Evolutionary conservation across 257 asterid species (phyloP).

Genomic region (Coffea canephora): DNA sequence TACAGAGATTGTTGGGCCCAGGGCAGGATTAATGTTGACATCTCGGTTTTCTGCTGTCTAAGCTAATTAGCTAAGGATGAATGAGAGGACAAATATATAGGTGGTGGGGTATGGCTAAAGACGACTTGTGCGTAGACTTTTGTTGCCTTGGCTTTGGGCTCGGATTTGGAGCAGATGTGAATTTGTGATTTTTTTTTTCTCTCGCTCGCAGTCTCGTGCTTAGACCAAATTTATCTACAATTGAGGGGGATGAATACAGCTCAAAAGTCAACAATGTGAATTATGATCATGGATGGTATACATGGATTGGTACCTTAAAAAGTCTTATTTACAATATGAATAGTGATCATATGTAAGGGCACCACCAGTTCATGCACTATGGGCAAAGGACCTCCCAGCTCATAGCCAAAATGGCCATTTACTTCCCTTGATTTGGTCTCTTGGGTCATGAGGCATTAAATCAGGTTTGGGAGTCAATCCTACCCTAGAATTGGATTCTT

Average conservation of each 20-base stretch:
- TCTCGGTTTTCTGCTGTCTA: neutral
- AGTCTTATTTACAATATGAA: no score
- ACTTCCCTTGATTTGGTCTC: neutral
- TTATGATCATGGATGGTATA: no score
- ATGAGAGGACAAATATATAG: neutral
- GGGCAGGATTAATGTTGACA: neutral
- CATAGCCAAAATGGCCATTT: neutral
- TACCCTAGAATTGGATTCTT: no score
- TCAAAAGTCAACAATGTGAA: no score
- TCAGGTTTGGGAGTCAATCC: no score
- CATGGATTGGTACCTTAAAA: no score
- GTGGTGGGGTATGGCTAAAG: slow-evolving; percentile 36
- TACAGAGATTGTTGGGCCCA: slow-evolving; percentile 10
- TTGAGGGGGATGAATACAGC: neutral
- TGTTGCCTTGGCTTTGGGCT: neutral
- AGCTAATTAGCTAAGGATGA: slow-evolving; percentile 11
- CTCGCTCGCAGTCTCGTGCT: slow-evolving; percentile 32
- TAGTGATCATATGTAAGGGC: no score
- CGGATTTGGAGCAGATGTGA: neutral
- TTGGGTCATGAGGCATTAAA: no score
- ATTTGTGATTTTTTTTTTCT: neutral
- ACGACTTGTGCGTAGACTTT: slow-evolving; percentile 65
- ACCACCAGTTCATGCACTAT: neutral
- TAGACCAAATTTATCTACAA: slow-evolving; percentile 32
- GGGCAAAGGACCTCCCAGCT: neutral